phyloP scores from a whole-genome alignment of 441 rosid species.

The Eruca vesicaria region DNA sequence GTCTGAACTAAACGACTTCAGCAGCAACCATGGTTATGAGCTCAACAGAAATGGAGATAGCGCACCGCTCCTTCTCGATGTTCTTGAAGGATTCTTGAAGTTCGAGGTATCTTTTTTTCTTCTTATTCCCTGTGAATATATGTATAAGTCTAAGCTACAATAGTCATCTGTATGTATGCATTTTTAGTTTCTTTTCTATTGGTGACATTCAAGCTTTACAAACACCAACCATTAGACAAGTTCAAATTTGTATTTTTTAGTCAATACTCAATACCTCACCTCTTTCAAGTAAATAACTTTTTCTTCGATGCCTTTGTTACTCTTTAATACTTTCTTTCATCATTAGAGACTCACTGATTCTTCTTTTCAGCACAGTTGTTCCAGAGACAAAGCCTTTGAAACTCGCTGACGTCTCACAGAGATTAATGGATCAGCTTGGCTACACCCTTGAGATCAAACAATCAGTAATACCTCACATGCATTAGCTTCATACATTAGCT shows the following conservation, averaged over 20 bases:
- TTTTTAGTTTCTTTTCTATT: neutral
- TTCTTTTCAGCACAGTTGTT: constrained; percentile 71
- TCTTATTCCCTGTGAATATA: constrained; percentile 1
- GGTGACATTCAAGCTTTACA: neutral
- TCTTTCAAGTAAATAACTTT: too few relatives aligned
- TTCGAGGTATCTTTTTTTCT: constrained; percentile 34
- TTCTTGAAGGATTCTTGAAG: constrained; percentile 80
- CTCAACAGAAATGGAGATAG: constrained; percentile 79
- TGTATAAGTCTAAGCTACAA: neutral
- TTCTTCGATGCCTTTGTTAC: too few relatives aligned
- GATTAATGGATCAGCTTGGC: constrained; percentile 67
- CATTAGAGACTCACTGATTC: constrained; percentile 22
- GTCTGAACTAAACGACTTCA: too few relatives aligned
- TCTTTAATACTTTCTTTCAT: neutral
- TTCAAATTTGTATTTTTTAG: neutral
- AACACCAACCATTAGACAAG: neutral
- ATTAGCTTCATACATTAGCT: too few relatives aligned
- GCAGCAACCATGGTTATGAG: too few relatives aligned
- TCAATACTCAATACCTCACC: neutral
- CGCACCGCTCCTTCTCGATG: constrained; percentile 80
- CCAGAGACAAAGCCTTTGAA: constrained; percentile 67
- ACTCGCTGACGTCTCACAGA: constrained; percentile 53
- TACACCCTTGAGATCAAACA: constrained; percentile 64
- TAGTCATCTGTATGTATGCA: neutral
- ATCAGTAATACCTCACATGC: constrained; percentile 59